Conservation (phyloP, 164 flowering plant species). For the Sextonia rubra region DNA sequence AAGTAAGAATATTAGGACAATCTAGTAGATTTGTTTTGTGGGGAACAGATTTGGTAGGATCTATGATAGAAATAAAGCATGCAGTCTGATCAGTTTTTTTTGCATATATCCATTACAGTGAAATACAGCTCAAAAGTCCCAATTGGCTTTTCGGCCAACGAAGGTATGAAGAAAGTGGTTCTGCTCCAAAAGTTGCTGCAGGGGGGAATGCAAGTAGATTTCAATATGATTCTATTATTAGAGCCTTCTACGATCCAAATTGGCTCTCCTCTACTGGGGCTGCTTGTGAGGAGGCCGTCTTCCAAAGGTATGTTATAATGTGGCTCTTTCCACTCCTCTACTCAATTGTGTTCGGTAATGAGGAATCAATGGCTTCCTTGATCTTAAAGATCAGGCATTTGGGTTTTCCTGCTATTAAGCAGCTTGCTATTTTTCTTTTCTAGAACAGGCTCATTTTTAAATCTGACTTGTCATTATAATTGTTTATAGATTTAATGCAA, state of each 20-base stretch:
- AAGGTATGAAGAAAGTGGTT: constrained; percentile 58
- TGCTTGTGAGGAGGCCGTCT: constrained; percentile 62
- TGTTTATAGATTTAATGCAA: no score
- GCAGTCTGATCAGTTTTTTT: no score
- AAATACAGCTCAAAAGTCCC: constrained; percentile 93
- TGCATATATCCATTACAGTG: constrained; percentile 41
- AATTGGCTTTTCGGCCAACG: constrained; percentile 98
- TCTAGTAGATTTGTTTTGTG: no score
- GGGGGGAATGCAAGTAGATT: constrained; percentile 32
- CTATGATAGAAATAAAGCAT: no score
- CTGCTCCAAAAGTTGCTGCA: constrained; percentile 42
- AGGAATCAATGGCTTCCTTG: background rate
- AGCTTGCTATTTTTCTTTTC: background rate
- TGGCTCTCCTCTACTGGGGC: constrained; percentile 54
- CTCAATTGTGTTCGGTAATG: background rate
- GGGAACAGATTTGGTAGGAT: no score
- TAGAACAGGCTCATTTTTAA: no score
- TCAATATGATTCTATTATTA: constrained; percentile 22
- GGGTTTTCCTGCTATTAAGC: background rate
- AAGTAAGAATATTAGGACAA: no score
- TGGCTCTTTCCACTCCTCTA: background rate
- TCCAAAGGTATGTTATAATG: constrained; percentile 47
- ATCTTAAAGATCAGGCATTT: background rate
- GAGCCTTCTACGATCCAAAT: constrained; percentile 41
- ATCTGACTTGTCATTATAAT: no score